Percentiles rank a stretch among this genome's conserved stretches.
phyloP scores from a whole-genome alignment of 108 stramenopile genomes.

The Nitzschia palea region DNA sequence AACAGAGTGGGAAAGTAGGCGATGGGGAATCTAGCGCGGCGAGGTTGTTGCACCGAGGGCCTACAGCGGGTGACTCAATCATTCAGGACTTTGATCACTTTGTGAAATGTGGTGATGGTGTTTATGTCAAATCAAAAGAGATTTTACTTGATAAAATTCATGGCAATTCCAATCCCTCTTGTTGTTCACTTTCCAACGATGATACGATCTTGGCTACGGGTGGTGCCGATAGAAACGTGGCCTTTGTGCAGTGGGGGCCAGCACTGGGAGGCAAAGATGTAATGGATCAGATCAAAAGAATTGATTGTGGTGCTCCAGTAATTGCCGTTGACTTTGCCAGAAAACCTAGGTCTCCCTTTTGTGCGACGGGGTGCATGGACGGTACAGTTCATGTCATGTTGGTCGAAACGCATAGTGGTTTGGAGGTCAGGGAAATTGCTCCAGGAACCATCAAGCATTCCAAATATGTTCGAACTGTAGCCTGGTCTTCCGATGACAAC shows the following conservation, averaged over 20 bases:
- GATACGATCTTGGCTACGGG: conserved; percentile 76
- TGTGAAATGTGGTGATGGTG: conserved; percentile 68
- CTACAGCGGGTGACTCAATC: background rate
- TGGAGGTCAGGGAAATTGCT: conserved; percentile 26
- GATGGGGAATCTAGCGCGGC: conserved; percentile 11
- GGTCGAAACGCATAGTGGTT: conserved; percentile 34
- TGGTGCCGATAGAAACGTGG: conserved; percentile 67
- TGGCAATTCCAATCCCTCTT: conserved; percentile 57
- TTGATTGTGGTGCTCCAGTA: conserved; percentile 71
- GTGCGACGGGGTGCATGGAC: conserved; percentile 80
- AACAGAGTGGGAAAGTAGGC: conserved; percentile 28
- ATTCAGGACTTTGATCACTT: conserved; percentile 53
- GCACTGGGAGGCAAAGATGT: conserved; percentile 49
- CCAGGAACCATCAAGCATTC: conserved; percentile 49
- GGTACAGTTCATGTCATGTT: conserved; percentile 59
- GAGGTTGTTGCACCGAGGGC: background rate
- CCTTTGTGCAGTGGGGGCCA: conserved; percentile 60
- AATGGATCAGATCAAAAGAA: conserved; percentile 34
- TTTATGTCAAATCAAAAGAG: conserved; percentile 46
- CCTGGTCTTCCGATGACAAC: conserved; percentile 61
- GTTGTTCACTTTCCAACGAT: conserved; percentile 62
- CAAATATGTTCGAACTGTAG: conserved; percentile 70
- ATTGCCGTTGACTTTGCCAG: conserved; percentile 69
- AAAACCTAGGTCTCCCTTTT: conserved; percentile 35
- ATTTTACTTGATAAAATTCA: conserved; percentile 58